Evolutionary conservation across 139 green algal genomes (phyloP).

Genomic region (Micromonas commoda): DNA sequence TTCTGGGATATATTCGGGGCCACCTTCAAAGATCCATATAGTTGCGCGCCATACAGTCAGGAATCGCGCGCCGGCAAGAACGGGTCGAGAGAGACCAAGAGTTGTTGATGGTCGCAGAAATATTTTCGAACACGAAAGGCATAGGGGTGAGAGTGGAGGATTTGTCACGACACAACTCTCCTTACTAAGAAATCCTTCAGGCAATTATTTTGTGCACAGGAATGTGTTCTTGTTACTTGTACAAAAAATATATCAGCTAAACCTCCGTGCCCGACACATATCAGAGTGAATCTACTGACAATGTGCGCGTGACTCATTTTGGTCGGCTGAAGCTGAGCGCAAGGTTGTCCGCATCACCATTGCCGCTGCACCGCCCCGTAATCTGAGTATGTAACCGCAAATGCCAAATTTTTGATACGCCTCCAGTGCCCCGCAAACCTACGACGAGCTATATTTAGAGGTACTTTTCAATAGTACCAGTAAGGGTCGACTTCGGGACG

Average conservation of each 20-base stretch:
- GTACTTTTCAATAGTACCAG: conserved; percentile 88
- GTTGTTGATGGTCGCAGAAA: conserved; percentile 1
- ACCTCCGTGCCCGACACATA: too few species aligned
- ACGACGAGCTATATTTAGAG: conserved; percentile 48
- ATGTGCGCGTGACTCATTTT: too few species aligned
- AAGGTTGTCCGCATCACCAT: too few species aligned
- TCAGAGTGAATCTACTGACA: too few species aligned
- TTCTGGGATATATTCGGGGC: conserved; percentile 23
- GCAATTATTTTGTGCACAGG: neutral
- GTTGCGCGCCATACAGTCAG: neutral
- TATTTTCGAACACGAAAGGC: neutral
- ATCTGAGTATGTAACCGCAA: too few species aligned
- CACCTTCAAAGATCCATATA: neutral
- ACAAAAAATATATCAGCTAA: neutral
- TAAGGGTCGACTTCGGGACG: conserved; percentile 86
- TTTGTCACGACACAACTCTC: neutral
- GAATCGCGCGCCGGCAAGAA: conserved; percentile 6
- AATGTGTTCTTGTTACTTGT: neutral
- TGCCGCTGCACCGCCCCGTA: too few species aligned
- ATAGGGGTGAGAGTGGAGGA: too few species aligned
- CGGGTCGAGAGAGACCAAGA: neutral
- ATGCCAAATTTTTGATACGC: too few species aligned
- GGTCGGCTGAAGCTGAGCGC: too few species aligned
- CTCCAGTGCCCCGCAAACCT: too few species aligned
- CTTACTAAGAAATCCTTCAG: neutral